Base-by-base conservation (phyloP, 495 filamentous ascomycete genomes). In the Podospora sp. region DNA sequence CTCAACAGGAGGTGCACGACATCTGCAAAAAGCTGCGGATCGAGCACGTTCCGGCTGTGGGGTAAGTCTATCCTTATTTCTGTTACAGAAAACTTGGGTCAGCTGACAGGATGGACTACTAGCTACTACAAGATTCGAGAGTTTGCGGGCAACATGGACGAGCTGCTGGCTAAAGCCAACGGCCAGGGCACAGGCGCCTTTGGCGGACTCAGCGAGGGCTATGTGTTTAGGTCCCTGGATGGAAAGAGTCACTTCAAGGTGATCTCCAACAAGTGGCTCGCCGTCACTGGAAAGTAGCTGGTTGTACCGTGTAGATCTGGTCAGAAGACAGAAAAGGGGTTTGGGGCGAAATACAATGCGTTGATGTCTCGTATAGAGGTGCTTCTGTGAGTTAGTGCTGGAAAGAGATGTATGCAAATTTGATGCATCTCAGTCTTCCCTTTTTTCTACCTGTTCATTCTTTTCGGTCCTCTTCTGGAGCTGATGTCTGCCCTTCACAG, bases 241-340 rank as follows among this genome's bases (percentile, higher is more conserved):
- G 65, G 60, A 5, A 50, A 21, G 0, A 20, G 27, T 5, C 14
- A 26, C 0, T 71, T 75, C 65, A 75, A 75, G 67, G 71, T 71
- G 26, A 75, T 75, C 27, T 71, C 71, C n/a, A 73, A 75, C 49
- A 25, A 35, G 29, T 75, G 71, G 71, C 65, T 75, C 14, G 35
- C 49, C 14, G 8, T 40, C 36, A 69, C 22, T 20, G 56, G 56
- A 49, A 69, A 67, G 64, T 69, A 53, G 14, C 12, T n/a, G n/a
- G 16, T 46, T 2, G 14, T 46, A 3, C 29, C 4, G 29, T 33
- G 29, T 33, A 8, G 29, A 33, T 33, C 4, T 33, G 29, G 29
- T 3, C 4, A 33, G 29, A 33, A 4, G 29, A 8, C 29, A 33
- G 29, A 33, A 4, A 33, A 8, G 8, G 8, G n/a, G n/a, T n/a